Conservation (phyloP, 1,139 yeast genomes). For the Candida glucosophila region DNA sequence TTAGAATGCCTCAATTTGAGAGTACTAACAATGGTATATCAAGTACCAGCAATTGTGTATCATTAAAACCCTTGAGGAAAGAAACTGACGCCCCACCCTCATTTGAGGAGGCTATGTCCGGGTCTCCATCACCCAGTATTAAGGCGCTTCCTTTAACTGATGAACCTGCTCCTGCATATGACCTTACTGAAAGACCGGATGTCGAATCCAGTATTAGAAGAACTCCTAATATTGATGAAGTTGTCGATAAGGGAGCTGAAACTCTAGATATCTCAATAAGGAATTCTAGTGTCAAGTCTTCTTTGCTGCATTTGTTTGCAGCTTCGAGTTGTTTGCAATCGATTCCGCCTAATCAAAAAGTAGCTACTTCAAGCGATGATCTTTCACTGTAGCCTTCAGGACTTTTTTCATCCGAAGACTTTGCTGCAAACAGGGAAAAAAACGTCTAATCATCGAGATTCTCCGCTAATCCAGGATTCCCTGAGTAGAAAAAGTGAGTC, state of each 20-base stretch:
- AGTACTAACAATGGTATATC: too few species aligned
- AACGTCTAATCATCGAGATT: too few species aligned
- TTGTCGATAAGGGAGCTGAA: constrained; percentile 9
- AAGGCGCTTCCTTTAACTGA: constrained; percentile 24
- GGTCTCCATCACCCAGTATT: constrained; percentile 22
- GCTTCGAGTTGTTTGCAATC: constrained; percentile 4
- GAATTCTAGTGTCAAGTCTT: constrained; percentile 14
- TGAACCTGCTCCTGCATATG: constrained; percentile 33
- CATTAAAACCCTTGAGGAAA: constrained; percentile 23
- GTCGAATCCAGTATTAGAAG: constrained; percentile 1
- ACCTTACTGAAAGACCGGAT: constrained; percentile 6
- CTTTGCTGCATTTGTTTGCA: constrained; percentile 20
- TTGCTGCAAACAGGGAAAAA: too few species aligned
- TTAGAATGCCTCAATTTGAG: constrained; percentile 29
- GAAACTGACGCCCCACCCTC: constrained; percentile 37
- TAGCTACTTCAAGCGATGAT: not conserved
- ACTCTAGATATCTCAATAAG: constrained; percentile 2
- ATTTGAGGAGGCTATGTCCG: constrained; percentile 48
- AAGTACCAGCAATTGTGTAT: constrained; percentile 32
- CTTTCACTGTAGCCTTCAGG: too few species aligned
- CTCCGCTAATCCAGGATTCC: too few species aligned
- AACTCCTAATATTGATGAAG: constrained; percentile 16
- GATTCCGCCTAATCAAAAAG: not conserved
- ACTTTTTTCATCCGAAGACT: too few species aligned
- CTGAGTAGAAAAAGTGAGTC: too few species aligned